Conservation (phyloP, 331 rosid genomes). For the Cydonia oblonga region DNA sequence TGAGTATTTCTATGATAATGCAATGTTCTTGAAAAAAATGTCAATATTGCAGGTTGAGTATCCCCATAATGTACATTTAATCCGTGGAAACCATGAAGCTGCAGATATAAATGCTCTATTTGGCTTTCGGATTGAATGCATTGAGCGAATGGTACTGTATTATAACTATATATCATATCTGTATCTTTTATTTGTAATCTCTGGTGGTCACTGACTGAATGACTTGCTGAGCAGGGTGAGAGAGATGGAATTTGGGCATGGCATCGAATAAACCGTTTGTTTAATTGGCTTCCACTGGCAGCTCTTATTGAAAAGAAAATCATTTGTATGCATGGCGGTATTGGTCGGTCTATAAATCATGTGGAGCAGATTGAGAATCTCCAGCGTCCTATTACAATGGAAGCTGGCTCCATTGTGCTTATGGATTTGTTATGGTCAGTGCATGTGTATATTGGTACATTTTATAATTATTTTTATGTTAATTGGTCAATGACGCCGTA, state of each 20-base stretch:
- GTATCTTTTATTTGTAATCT: neutral
- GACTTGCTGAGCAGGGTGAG: conserved; percentile 65
- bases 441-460: conserved; percentile 4
- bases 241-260: conserved; percentile 99
- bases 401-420: conserved; percentile 97
- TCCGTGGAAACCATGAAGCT: conserved; percentile 99
- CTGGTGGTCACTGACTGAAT: conserved; percentile 11
- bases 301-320: conserved; percentile 97
- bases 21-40: neutral
- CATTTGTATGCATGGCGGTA: conserved; percentile 99
- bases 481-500: conserved; percentile 10
- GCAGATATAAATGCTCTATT: conserved; percentile 99
- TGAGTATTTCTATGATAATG: neutral
- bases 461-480: neutral
- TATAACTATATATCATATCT: neutral
- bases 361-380: conserved; percentile 92
- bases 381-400: conserved; percentile 98
- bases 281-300: conserved; percentile 98
- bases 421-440: conserved; percentile 97
- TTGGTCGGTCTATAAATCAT: conserved; percentile 96
- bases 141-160: conserved; percentile 83
- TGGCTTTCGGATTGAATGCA: conserved; percentile 98
- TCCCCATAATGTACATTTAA: conserved; percentile 75
- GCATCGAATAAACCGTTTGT: conserved; percentile 94
- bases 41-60: conserved; percentile 73